phyloP scores from a whole-genome alignment of 2,329 filamentous ascomycete species.

The Aspergillus versicolor region DNA sequence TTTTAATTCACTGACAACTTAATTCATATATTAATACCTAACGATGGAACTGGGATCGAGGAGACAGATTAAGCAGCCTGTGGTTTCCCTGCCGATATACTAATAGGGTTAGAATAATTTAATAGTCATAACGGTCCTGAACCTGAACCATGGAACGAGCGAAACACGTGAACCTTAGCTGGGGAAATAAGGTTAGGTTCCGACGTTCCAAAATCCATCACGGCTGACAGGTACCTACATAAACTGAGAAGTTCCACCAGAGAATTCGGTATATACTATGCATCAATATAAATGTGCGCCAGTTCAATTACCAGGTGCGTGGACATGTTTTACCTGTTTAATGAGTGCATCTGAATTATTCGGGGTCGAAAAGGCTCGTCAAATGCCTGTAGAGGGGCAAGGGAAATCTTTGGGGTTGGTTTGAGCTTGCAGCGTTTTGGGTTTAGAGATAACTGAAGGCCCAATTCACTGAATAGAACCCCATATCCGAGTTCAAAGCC shows the following conservation, averaged over 20 bases:
- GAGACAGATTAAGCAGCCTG: neutral
- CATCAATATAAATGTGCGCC: neutral
- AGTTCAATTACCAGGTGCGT: neutral
- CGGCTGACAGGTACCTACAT: neutral
- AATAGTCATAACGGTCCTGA: no score
- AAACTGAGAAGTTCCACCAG: neutral
- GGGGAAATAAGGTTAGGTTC: slow-evolving; percentile 26
- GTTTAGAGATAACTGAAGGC: neutral
- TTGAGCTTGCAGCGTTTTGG: neutral
- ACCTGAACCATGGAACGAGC: slow-evolving; percentile 22
- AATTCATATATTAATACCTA: neutral
- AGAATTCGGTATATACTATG: neutral
- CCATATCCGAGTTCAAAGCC: neutral
- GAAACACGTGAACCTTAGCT: slow-evolving; percentile 15
- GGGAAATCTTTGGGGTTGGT: neutral
- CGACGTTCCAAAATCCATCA: slow-evolving; percentile 1
- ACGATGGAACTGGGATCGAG: neutral
- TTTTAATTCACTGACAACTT: neutral
- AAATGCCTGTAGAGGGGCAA: neutral
- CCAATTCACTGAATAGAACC: neutral
- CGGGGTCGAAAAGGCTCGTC: neutral
- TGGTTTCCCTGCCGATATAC: neutral
- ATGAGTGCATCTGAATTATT: no score
- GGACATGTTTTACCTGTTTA: no score
- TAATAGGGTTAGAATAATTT: slow-evolving; percentile 3